Percentiles rank a stretch among this genome's conserved stretches.
Evolutionary conservation across 2,329 filamentous ascomycete genomes (phyloP).

Genomic region (Colletotrichum lini): DNA sequence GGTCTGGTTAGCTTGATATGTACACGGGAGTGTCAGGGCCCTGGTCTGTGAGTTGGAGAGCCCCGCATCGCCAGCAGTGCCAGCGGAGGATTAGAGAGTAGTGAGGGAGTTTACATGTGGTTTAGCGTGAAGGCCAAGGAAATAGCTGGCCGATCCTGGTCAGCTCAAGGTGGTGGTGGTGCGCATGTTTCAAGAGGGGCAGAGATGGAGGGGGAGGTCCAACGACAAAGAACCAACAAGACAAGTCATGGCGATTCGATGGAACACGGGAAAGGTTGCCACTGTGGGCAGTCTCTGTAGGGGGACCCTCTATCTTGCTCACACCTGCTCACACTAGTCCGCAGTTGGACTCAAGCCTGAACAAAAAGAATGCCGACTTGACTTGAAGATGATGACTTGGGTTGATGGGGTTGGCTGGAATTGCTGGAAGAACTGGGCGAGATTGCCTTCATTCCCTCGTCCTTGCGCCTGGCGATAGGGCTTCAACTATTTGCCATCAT

Average conservation of each 20-base stretch:
- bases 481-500: background rate
- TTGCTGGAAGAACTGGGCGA: too few relatives aligned
- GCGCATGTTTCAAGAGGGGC: conserved; percentile 33
- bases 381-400: background rate
- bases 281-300: background rate
- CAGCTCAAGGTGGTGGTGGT: conserved; percentile 9
- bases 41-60: background rate
- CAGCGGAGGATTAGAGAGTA: background rate
- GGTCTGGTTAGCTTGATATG: conserved; percentile 12
- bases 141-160: conserved; percentile 4
- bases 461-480: background rate
- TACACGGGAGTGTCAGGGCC: background rate
- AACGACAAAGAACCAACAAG: background rate
- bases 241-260: background rate
- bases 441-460: too few relatives aligned
- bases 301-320: conserved; percentile 32
- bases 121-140: conserved; percentile 4
- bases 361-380: background rate
- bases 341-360: background rate
- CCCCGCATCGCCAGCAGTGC: conserved; percentile 15
- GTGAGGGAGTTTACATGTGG: background rate
- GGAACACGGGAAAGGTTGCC: background rate
- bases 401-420: background rate
- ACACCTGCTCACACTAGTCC: conserved; percentile 34
- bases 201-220: background rate